phyloP scores from a whole-genome alignment of 2,329 filamentous ascomycete species.

The Fusarium continuum region DNA sequence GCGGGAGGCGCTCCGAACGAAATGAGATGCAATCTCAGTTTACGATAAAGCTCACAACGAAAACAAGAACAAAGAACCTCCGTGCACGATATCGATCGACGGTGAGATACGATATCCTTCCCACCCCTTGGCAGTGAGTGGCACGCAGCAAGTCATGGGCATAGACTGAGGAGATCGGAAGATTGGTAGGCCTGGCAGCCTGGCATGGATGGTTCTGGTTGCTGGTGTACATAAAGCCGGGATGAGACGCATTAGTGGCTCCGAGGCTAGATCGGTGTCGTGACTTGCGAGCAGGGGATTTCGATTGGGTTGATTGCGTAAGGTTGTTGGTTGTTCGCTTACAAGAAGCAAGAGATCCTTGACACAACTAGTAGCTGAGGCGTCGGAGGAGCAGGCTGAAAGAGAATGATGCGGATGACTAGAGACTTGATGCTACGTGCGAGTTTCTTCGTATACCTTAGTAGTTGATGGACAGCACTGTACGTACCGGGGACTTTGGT shows the following conservation, averaged over 20 bases:
- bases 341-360: constrained; percentile 3
- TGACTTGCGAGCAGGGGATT: constrained; percentile 13
- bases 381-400: constrained; percentile 38
- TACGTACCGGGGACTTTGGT: neutral
- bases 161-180: constrained; percentile 19
- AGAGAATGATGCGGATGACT: constrained; percentile 22
- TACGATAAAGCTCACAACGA: constrained; percentile 5
- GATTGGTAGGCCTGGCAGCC: neutral
- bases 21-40: constrained; percentile 15
- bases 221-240: constrained; percentile 24
- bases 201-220: constrained; percentile 9
- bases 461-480: neutral
- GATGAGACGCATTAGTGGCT: constrained; percentile 44
- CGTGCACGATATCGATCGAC: constrained; percentile 32
- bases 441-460: no score
- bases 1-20: constrained; percentile 23
- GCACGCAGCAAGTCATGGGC: constrained; percentile 8
- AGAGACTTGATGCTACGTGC: constrained; percentile 8
- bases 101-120: constrained; percentile 16
- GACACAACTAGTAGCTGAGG: constrained; percentile 27
- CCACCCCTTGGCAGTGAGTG: neutral
- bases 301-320: constrained; percentile 3
- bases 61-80: constrained; percentile 11
- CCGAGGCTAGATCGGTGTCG: constrained; percentile 17
- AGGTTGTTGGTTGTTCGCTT: constrained; percentile 24